Conservation (phyloP, 345 rosid genomes). For the Pistacia atlantica region DNA sequence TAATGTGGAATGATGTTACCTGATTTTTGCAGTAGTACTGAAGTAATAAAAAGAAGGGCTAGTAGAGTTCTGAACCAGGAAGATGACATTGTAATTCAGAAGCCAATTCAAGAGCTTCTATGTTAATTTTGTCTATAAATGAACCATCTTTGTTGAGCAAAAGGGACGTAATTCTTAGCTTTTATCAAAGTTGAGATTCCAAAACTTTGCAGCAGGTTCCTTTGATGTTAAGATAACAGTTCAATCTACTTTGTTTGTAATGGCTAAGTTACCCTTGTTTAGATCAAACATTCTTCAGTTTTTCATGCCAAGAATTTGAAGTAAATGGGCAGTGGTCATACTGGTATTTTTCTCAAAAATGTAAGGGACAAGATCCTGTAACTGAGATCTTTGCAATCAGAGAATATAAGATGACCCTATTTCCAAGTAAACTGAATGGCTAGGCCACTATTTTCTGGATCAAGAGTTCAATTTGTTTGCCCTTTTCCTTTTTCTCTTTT, state of each 20-base stretch:
- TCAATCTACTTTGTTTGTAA: neutral
- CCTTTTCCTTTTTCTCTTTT: neutral
- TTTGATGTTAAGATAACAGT: constrained; percentile 28
- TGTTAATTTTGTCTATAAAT: neutral
- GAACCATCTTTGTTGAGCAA: neutral
- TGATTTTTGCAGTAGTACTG: constrained; percentile 24
- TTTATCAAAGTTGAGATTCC: constrained; percentile 40
- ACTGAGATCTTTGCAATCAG: neutral
- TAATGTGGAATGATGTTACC: constrained; percentile 17
- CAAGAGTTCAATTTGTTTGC: neutral
- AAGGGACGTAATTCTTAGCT: constrained; percentile 15
- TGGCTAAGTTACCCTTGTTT: neutral
- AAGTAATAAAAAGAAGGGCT: constrained; percentile 21
- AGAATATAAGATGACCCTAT: constrained; percentile 5
- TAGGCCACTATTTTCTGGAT: neutral
- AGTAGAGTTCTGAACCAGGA: constrained; percentile 14
- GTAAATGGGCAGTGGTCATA: neutral
- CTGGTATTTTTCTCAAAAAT: neutral
- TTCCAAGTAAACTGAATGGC: constrained; percentile 10
- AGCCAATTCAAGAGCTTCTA: neutral
- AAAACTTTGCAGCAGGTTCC: constrained; percentile 17
- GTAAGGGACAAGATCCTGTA: constrained; percentile 2
- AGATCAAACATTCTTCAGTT: neutral
- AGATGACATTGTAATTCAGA: constrained; percentile 25
- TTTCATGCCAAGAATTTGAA: neutral